Base-by-base conservation (phyloP, 2,329 filamentous ascomycete species). In the Leptographium lundbergii region DNA sequence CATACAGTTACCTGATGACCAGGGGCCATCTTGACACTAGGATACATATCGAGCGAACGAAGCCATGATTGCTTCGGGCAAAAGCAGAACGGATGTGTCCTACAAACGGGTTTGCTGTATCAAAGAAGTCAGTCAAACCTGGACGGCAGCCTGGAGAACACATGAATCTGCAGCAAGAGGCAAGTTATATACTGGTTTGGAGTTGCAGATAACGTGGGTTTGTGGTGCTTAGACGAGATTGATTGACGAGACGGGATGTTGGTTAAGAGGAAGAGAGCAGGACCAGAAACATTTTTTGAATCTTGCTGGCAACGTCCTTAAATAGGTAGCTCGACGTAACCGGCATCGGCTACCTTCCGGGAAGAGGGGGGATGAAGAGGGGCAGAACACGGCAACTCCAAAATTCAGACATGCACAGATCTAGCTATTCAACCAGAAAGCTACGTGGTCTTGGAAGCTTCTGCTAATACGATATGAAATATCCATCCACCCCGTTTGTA, bases 1-100 rank as follows among this genome's bases (percentile, higher is more conserved):
- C 62, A 63, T 63, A 63, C 62, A 63, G 62, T 59, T 62, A 63
- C 62, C 62, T 48, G 61, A 60, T 60, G 58, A 50, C 53, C 52
- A 61, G 50, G 54, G 51, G 59, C 58, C 62, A 63, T 63, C 62
- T 63, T 63, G 59, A 62, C 47, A 34, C 32, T 52, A 29, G 56
- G 58, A 61, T 51, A 27, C 51, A 60, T 55, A 45, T 25, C 22
- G 32, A 47, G 61, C 53, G 50, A 60, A 52, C 45, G 47, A 58
- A 58, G 57, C 52, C 57, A 58, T 58, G 57, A 22, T 32, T 58
- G 57, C 57, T 36, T 50, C 57, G 6, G 48, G 6, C 9, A 19
- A 29, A 3, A 57, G 52, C 42, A 45, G 42, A 45, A 9, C 4
- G 19, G 42, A 36, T 24, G 52, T 24, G 22, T 34, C 52, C 32